Conservation (phyloP, 441 rosid genomes). For the Populus trichocarpa region DNA sequence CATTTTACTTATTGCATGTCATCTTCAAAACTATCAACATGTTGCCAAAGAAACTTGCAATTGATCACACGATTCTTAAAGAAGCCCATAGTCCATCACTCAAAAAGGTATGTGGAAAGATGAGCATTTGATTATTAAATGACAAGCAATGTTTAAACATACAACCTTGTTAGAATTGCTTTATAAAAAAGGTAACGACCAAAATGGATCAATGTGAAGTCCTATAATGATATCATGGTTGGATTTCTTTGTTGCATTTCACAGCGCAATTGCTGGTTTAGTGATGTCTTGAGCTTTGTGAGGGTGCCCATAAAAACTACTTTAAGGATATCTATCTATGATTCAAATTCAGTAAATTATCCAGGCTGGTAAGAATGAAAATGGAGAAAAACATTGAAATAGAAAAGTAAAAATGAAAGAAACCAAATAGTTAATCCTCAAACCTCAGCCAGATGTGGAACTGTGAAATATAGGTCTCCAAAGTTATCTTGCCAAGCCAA, state of each 20-base stretch:
- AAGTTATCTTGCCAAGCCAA: slow-evolving; percentile 99
- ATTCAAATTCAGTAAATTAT: not conserved
- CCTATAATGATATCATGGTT: not conserved
- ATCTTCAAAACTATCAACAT: not conserved
- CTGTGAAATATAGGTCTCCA: slow-evolving; percentile 97
- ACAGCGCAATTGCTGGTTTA: not conserved
- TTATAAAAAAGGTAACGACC: not conserved
- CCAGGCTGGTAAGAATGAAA: not conserved
- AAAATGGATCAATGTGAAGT: not conserved
- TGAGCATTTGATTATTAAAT: not conserved
- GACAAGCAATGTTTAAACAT: not conserved
- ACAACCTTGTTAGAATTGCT: not conserved
- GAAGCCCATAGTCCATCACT: not conserved
- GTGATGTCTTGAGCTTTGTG: not conserved
- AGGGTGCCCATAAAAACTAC: not conserved
- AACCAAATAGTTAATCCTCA: slow-evolving; percentile 19
- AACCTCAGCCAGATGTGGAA: slow-evolving; percentile 99
- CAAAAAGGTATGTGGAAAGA: not conserved
- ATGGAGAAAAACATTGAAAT: not conserved
- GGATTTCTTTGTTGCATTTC: not conserved
- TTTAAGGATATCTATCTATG: not conserved
- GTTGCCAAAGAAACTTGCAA: not conserved
- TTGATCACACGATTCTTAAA: not conserved
- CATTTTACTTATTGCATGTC: not conserved
- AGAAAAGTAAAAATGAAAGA: not conserved